Base-by-base conservation (phyloP, 768 basidiomycete species). In the Neoboletus brunneissimus region DNA sequence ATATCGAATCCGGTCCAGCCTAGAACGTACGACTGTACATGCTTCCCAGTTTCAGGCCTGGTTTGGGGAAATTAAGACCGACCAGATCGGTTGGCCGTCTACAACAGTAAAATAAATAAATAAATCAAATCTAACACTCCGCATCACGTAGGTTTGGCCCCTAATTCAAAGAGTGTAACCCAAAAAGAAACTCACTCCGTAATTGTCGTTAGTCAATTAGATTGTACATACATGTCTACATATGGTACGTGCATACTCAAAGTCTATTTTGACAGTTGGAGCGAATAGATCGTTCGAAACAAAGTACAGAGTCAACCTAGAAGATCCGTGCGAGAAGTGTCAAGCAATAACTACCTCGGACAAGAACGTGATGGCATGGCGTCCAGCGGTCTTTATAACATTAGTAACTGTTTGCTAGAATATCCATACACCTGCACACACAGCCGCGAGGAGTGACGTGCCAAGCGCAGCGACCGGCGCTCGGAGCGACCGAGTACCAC, bases 371-470 rank as follows among this genome's bases (percentile, higher is more conserved):
- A 48, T 15, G 11, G n/a, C n/a, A n/a, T n/a, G n/a, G n/a, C n/a
- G n/a, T n/a, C n/a, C n/a, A n/a, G n/a, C 5, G 0, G 23, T 43
- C 43, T 45, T 37, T 50, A 40, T 13, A 48, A 35, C 23, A 54
- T 35, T 40, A 51, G 13, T n/a, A 53, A 34, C 12, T 6, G 25
- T 54, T 38, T 18, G 22, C 47, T 60, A 72, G 34, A 63, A 50
- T 52, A 60, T 60, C 62, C 64, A 59, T 51, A 43, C 41, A 4
- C 48, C 48, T 1, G 59, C 48, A 25, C 45, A 66, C 16, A 62
- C 31, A 15, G 50, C 57, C 18, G 10, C 38, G 32, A 71, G 10
- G 2, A 65, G 23, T 9, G 60, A 60, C 1, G 54, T 27, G 18
- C 53, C 53, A 25, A 72, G 43, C 8, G 25, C 58, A 44, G 42